Percentiles rank a stretch among this genome's conserved stretches.
Evolutionary conservation across 495 filamentous ascomycete species (phyloP).

Genomic region (Hyaloscypha variabilis): DNA sequence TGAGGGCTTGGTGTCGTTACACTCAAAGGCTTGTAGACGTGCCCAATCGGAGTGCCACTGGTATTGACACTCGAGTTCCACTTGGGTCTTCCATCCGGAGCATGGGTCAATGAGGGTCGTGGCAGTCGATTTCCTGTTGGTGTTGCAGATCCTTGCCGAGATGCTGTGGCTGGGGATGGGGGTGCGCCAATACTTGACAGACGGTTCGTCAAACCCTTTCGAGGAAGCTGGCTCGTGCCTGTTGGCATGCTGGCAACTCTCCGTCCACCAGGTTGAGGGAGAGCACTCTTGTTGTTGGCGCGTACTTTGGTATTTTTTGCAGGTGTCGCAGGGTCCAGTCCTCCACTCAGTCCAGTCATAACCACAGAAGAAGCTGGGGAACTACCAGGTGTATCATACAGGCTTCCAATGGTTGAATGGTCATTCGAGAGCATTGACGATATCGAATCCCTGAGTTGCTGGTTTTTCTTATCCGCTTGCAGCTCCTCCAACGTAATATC

Average conservation of each 20-base stretch:
- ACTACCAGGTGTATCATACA: slow-evolving; percentile 78
- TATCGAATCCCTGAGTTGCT: slow-evolving; percentile 88
- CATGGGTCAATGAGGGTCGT: slow-evolving; percentile 40
- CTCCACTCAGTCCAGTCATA: slow-evolving; percentile 54
- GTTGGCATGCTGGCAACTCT: slow-evolving; percentile 21
- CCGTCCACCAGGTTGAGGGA: slow-evolving; percentile 41
- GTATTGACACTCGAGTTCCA: slow-evolving; percentile 82
- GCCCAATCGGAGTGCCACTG: slow-evolving; percentile 65
- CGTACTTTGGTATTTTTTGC: slow-evolving; percentile 43
- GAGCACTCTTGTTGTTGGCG: slow-evolving; percentile 36
- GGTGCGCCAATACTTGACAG: slow-evolving; percentile 40
- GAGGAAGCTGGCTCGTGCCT: slow-evolving; percentile 16
- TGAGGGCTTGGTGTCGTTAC: slow-evolving; percentile 63
- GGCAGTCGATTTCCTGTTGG: slow-evolving; percentile 55
- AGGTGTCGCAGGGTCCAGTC: slow-evolving; percentile 49
- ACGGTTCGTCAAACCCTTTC: slow-evolving; percentile 33
- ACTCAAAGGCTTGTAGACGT: slow-evolving; percentile 66
- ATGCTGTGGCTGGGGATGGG: slow-evolving; percentile 49
- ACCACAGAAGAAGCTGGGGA: slow-evolving; percentile 91
- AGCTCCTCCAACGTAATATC: slow-evolving; percentile 75
- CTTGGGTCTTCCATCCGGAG: slow-evolving; percentile 63
- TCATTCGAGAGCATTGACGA: slow-evolving; percentile 91
- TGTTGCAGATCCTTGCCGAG: slow-evolving; percentile 53
- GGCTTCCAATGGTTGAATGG: slow-evolving; percentile 71
- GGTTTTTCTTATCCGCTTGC: slow-evolving; percentile 59